Conservation (phyloP, 2,329 filamentous ascomycete species). For the Neonectria magnoliae region DNA sequence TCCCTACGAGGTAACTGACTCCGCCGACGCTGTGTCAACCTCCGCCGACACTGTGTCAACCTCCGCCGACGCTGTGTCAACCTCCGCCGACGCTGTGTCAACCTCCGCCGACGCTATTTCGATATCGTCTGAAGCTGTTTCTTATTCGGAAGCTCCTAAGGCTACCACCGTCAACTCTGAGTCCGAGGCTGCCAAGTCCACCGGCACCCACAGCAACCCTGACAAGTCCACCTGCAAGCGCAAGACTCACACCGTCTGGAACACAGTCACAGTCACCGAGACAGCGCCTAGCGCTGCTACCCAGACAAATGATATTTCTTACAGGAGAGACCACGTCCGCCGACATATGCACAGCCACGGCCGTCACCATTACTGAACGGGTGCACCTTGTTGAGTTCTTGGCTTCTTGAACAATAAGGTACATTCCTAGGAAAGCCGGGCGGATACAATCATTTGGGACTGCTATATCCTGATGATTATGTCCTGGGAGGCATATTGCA, state of each 20-base stretch:
- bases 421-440: neutral
- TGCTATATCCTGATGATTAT: neutral
- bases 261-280: conserved; percentile 58
- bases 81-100: too few relatives aligned
- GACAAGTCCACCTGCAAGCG: conserved; percentile 39
- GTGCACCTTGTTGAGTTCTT: conserved; percentile 1
- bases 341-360: conserved; percentile 52
- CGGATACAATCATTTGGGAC: neutral
- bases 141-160: conserved; percentile 21
- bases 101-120: conserved; percentile 14
- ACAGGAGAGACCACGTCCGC: conserved; percentile 43
- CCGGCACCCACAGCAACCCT: conserved; percentile 27
- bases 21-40: conserved; percentile 10
- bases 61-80: conserved; percentile 12
- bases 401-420: conserved; percentile 25
- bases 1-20: conserved; percentile 18
- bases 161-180: conserved; percentile 27
- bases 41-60: conserved; percentile 15
- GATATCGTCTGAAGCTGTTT: conserved; percentile 20
- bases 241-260: conserved; percentile 52
- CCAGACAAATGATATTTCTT: conserved; percentile 24
- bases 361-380: conserved; percentile 42
- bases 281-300: conserved; percentile 34
- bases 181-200: conserved; percentile 34
- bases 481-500: conserved; percentile 1